Evolutionary conservation across 2,329 filamentous ascomycete species (phyloP).

Genomic region (Dissoconium aciculare): DNA sequence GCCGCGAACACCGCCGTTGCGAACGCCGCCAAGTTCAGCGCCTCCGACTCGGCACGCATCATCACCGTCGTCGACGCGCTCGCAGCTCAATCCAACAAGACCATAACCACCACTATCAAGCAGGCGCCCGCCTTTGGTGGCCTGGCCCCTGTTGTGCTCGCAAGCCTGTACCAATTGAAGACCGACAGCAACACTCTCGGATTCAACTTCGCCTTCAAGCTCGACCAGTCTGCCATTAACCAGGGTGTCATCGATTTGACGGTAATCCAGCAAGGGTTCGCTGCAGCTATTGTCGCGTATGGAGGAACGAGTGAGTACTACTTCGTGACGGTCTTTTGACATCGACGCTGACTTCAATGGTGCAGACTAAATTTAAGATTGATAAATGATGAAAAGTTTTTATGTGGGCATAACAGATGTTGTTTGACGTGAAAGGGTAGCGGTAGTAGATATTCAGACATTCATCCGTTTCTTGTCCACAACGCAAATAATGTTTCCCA

Average conservation of each 20-base stretch:
- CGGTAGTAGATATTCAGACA: too few relatives aligned
- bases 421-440: too few relatives aligned
- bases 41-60: background rate
- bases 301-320: background rate
- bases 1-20: background rate
- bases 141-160: constrained; percentile 1
- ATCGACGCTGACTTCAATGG: too few relatives aligned
- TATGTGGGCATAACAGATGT: too few relatives aligned
- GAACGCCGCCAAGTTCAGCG: background rate
- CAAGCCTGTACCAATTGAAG: constrained; percentile 1
- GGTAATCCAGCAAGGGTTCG: background rate
- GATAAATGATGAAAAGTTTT: too few relatives aligned
- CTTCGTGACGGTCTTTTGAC: too few relatives aligned
- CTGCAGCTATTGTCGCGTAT: background rate
- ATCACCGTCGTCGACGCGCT: background rate
- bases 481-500: too few relatives aligned
- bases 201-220: background rate
- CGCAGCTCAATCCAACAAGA: background rate
- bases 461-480: too few relatives aligned
- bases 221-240: constrained; percentile 1
- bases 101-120: constrained; percentile 1
- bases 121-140: constrained; percentile 1
- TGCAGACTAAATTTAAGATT: too few relatives aligned
- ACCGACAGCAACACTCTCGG: background rate
- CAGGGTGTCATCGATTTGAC: background rate